A percentile compares a stretch with the other conserved stretches of the same genome.
Conservation (phyloP, 768 basidiomycete species). For the Boletus rubescentipes region DNA sequence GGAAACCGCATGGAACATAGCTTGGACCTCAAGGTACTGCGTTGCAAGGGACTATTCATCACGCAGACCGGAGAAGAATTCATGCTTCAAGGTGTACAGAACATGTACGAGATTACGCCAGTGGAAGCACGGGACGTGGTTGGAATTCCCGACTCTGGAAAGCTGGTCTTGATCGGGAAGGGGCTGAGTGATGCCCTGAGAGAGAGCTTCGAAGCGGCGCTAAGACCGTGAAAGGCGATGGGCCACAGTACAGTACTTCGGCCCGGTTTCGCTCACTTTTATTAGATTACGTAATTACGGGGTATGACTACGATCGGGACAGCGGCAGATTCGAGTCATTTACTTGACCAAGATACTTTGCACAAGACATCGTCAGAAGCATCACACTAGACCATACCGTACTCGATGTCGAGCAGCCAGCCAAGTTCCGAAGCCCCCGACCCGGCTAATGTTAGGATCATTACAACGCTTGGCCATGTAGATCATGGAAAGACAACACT, state of each 20-base stretch:
- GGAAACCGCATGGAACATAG: conserved; percentile 8
- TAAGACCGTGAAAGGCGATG: conserved; percentile 3
- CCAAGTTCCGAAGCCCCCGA: conserved; percentile 22
- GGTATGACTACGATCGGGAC: neutral
- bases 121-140: conserved; percentile 39
- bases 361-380: neutral
- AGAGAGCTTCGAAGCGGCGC: conserved; percentile 45
- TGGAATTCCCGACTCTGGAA: conserved; percentile 63
- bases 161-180: conserved; percentile 86
- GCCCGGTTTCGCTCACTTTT: no score
- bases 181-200: conserved; percentile 61
- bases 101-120: conserved; percentile 75
- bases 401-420: conserved; percentile 22
- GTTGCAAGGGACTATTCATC: conserved; percentile 84
- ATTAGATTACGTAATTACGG: conserved; percentile 4
- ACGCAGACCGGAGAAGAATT: conserved; percentile 54
- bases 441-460: conserved; percentile 61
- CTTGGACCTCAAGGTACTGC: conserved; percentile 57
- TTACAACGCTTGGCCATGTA: conserved; percentile 87
- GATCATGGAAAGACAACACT: conserved; percentile 97
- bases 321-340: neutral
- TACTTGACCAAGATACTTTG: neutral
- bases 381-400: conserved; percentile 3
- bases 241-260: neutral
- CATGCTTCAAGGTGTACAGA: conserved; percentile 90